phyloP scores from a whole-genome alignment of 192 early-diverging fungal genomes.

The Podila epicladia region DNA sequence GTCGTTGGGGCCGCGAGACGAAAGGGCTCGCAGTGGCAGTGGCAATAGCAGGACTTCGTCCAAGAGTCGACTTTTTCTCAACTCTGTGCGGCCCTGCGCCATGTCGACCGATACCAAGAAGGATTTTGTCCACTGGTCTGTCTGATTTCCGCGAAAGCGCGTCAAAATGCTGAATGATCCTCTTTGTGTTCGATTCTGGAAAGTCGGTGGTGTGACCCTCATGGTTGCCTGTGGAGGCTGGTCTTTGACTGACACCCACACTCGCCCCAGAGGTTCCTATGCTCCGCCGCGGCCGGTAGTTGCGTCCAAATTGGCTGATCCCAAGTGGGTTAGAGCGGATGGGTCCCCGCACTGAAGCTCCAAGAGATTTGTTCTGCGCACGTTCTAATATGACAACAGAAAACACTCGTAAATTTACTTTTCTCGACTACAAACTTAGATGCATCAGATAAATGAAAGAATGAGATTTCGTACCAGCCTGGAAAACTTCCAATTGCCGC shows the following conservation, averaged over 20 bases:
- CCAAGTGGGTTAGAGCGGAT: not conserved
- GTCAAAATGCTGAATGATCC: constrained; percentile 15
- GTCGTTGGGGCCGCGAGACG: not conserved
- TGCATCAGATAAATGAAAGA: not conserved
- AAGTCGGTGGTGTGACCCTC: not conserved
- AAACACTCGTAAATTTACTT: too few relatives aligned
- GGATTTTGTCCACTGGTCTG: not conserved
- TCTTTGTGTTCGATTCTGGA: constrained; percentile 8
- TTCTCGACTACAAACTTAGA: not conserved
- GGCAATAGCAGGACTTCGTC: not conserved
- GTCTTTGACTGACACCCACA: not conserved
- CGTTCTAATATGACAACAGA: constrained; percentile 11
- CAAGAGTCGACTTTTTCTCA: constrained; percentile 2
- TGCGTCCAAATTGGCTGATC: not conserved
- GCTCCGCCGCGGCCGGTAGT: not conserved
- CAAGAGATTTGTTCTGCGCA: constrained; percentile 15
- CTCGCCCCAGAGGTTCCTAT: not conserved
- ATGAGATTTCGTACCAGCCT: constrained; percentile 19
- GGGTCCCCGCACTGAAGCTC: constrained; percentile 12
- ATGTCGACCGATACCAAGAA: constrained; percentile 4
- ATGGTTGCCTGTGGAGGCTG: not conserved
- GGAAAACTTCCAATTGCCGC: constrained; percentile 26
- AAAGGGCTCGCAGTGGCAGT: not conserved
- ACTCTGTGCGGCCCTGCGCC: constrained; percentile 1
- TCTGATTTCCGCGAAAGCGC: constrained; percentile 7